These are phyloP conservation scores for button mushroom (Agaricus bisporus) DNA, from an alignment of 768 basidiomycete species.

Conservation along the genomic window DNA sequence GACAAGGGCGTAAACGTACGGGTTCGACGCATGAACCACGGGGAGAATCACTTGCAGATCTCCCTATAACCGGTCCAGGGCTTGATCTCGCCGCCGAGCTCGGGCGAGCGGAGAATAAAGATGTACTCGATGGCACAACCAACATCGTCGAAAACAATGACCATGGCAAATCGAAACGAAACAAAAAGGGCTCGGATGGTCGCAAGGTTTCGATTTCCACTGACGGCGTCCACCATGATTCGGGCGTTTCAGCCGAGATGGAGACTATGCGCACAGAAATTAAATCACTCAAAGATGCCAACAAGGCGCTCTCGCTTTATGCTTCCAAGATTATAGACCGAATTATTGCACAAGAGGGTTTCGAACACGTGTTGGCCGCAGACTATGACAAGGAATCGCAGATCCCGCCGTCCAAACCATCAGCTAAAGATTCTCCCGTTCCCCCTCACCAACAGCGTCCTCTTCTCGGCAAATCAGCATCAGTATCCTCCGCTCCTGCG, in stretches of 20 bases:
- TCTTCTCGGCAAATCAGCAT: constrained; percentile 38
- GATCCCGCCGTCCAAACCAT: constrained; percentile 35
- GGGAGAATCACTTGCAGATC: constrained; percentile 80
- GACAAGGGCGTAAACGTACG: constrained; percentile 42
- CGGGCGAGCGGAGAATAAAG: constrained; percentile 87
- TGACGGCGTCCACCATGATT: constrained; percentile 32
- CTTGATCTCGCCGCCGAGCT: constrained; percentile 89
- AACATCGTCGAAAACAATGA: constrained; percentile 43
- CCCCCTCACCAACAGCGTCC: constrained; percentile 45
- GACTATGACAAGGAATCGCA: constrained; percentile 66
- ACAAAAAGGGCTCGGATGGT: constrained; percentile 38
- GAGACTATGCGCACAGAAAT: constrained; percentile 80
- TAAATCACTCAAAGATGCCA: constrained; percentile 90
- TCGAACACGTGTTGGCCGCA: constrained; percentile 92
- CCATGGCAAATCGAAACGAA: constrained; percentile 41
- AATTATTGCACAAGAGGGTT: constrained; percentile 93
- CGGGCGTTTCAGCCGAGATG: constrained; percentile 44
- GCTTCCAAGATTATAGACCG: constrained; percentile 98
- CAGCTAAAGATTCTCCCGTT: constrained; percentile 18
- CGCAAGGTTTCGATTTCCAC: constrained; percentile 30
- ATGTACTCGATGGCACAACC: constrained; percentile 56
- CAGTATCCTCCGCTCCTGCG: constrained; percentile 25
- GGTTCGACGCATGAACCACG: constrained; percentile 49
- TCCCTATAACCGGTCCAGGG: constrained; percentile 85
- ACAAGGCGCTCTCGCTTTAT: constrained; percentile 92